Evolutionary conservation across 768 basidiomycete genomes (phyloP), one percentile per base, ranked within the genome.

Genomic region (Serendipita sp.): DNA sequence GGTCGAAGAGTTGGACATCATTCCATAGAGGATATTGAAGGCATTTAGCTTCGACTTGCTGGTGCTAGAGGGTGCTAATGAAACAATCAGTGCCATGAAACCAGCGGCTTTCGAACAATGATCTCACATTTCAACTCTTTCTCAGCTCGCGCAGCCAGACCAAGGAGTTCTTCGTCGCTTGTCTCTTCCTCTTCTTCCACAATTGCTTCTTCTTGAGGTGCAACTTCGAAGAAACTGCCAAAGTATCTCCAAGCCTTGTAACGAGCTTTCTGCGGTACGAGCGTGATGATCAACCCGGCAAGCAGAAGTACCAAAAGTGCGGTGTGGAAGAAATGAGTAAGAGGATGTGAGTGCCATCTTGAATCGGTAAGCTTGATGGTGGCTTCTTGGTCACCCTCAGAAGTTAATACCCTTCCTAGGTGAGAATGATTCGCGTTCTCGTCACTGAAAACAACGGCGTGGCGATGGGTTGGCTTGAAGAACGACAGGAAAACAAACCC

Each of bases 401-500:
- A 23, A 8, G 11, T 27, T 10, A 60, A 37, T 8, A 60, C 55
- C 8, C 55, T 23, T 27, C 55, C 55, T 4, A 60, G 55, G 34
- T 60, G 55, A 27, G 55, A 60, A 29, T 60, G 55, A n/a, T 60
- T 60, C 11, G 11, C 31, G 33, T 10, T 37, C 10, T 60, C 55
- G 4, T 31, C 27, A n/a, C 10, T 3, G 75, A 72, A 0, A 77
- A 67, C 8, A 74, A 73, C 2, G 73, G 72, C 0, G 80, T 76
- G 0, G 84, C 78, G 1, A 29, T 23, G 36, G 36, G 86, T 83
- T 0, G 85, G 86, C 69, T 87, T 89, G 77, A 90, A 88, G 74
- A 91, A 87, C 0, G 87, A 90, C 75, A 92, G 89, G 63, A 91
- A 77, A 0, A 87, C 87, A 69, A 91, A 91, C 31, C 83, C 83